These are phyloP conservation scores for Clonostachys sp. DNA, from an alignment of 2,329 filamentous ascomycete species.

Conservation along the genomic window DNA sequence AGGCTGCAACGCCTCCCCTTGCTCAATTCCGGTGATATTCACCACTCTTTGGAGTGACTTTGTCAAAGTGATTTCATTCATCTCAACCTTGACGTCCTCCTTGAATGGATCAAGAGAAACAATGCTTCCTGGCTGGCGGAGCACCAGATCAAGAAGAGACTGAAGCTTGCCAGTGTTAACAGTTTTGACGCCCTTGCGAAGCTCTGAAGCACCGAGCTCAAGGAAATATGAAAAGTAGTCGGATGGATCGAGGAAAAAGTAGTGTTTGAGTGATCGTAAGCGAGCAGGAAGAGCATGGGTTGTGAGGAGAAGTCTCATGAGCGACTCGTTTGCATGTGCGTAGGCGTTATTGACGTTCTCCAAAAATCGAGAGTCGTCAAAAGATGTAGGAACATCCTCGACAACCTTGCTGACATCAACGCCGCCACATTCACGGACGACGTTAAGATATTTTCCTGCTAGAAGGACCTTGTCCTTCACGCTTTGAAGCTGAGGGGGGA, in stretches of 20 bases:
- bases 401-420: conserved; percentile 89
- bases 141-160: conserved; percentile 88
- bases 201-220: conserved; percentile 82
- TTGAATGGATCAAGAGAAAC: conserved; percentile 96
- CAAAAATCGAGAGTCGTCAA: conserved; percentile 86
- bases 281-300: conserved; percentile 87
- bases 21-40: conserved; percentile 91
- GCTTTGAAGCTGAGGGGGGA: conserved; percentile 85
- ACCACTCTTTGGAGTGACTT: conserved; percentile 95
- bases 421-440: conserved; percentile 93
- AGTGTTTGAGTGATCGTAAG: conserved; percentile 90
- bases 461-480: conserved; percentile 93
- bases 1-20: conserved; percentile 76
- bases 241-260: conserved; percentile 96
- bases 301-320: conserved; percentile 86
- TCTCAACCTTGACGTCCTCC: conserved; percentile 94
- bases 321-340: conserved; percentile 88
- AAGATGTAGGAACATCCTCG: conserved; percentile 82
- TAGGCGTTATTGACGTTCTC: conserved; percentile 97
- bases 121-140: conserved; percentile 93
- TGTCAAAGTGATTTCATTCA: conserved; percentile 91
- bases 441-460: conserved; percentile 96
- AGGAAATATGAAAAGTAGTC: conserved; percentile 99
- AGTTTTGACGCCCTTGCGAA: conserved; percentile 81
- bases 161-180: conserved; percentile 94